These are phyloP conservation scores for Stagonosporopsis tanaceti DNA, from an alignment of 2,329 filamentous ascomycete genomes.

Conservation along the genomic window DNA sequence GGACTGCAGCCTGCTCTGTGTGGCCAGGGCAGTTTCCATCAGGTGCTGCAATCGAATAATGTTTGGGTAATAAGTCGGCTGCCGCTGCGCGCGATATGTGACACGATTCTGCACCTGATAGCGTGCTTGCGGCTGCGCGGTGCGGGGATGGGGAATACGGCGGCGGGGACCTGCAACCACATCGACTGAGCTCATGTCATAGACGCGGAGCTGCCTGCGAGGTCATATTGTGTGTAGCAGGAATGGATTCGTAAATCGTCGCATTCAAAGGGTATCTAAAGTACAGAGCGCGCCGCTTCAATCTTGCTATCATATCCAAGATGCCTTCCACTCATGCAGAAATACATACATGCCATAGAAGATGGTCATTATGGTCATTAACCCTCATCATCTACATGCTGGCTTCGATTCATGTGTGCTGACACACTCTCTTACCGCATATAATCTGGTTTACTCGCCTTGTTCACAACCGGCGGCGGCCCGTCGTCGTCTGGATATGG, in stretches of 20 bases:
- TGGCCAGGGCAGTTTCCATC: slow-evolving; percentile 1
- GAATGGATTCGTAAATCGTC: not conserved
- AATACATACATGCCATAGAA: slow-evolving; percentile 4
- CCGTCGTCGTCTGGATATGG: slow-evolving; percentile 86
- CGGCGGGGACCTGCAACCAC: not conserved
- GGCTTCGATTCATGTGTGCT: not conserved
- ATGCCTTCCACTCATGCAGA: not conserved
- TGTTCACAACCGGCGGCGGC: slow-evolving; percentile 83
- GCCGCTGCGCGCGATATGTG: slow-evolving; percentile 1
- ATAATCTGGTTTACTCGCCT: slow-evolving; percentile 82
- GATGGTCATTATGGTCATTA: slow-evolving; percentile 13
- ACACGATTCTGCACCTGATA: slow-evolving; percentile 22
- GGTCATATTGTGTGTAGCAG: too few relatives aligned
- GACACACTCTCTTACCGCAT: slow-evolving; percentile 26
- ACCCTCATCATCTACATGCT: not conserved
- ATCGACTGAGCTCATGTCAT: too few relatives aligned
- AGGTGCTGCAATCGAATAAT: slow-evolving; percentile 19
- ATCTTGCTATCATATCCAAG: not conserved
- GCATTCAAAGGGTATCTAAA: slow-evolving; percentile 11
- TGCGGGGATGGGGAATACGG: not conserved
- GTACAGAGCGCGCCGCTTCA: slow-evolving; percentile 7
- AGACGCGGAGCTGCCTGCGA: too few relatives aligned
- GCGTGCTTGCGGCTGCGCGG: slow-evolving; percentile 6
- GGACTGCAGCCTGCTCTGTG: not conserved
- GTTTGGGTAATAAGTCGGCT: slow-evolving; percentile 1